Evolutionary conservation across 1,139 yeast genomes (phyloP), one percentile per base, ranked within the genome.

Genomic region (Nadsonia starkeyi-henricii): DNA sequence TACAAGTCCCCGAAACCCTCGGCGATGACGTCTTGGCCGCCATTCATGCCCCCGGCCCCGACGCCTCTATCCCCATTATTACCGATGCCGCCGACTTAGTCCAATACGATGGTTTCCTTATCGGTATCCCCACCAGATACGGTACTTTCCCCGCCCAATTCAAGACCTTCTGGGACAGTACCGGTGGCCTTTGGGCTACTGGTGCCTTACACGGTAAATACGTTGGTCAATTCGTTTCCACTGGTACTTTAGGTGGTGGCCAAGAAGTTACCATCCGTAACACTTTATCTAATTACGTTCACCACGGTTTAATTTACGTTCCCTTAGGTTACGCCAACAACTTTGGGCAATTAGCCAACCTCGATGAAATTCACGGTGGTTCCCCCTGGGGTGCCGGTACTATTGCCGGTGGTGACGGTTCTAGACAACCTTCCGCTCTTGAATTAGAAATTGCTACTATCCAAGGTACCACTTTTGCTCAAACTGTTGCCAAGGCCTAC

Each of bases 381-480:
- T 77, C 84, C 44, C 74, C 86, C 47, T 81, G 84, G 81, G 88
- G 58, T 72, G 77, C 83, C 45, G 83, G 83, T 57, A 68, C 79
- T 47, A 67, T 72, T 54, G 81, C 85, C 43, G 82, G 77, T 54
- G 69, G 71, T 44, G 85, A 78, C 59, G 85, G 86, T 54, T 74
- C 81, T 26, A 77, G 86, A 67, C 64, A 67, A 54, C 79, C 84
- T 45, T 58, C 74, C 49, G 75, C 68, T 45, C 68, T 78, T 50
- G 88, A 81, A 67, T 66, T 72, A 62, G 72, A 75, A 58, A 60
- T 79, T 53, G 85, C 84, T 47, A 57, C 59, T 49, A 68, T 66
- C 55, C 88, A 80, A 68, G 86, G 85, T 63, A 68, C 70, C 57
- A 63, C 69, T 53, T 79, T 79, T 67, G 75, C 70, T 63, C 69